Conservation (phyloP, 1,139 yeast species). For the Yamadazyma atmosphaerica region DNA sequence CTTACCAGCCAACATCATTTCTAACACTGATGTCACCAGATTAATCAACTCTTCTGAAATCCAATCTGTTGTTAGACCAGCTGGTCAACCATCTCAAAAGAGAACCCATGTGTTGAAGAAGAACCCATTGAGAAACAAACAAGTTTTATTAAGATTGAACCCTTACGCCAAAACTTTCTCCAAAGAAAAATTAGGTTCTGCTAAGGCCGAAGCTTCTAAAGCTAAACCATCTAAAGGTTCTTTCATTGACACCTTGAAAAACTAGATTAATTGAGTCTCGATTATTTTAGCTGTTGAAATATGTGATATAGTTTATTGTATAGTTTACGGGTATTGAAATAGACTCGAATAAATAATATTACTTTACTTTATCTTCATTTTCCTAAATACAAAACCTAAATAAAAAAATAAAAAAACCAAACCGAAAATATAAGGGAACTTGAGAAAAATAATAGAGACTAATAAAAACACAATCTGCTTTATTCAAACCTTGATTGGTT, state of each 20-base stretch:
- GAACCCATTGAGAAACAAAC: conserved; percentile 99
- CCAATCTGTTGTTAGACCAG: conserved; percentile 96
- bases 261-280: conserved; percentile 24
- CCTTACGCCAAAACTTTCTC: conserved; percentile 98
- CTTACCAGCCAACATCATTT: conserved; percentile 89
- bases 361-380: too few relatives aligned
- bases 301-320: not conserved
- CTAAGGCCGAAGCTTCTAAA: conserved; percentile 67
- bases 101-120: conserved; percentile 95
- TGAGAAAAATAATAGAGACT: too few relatives aligned
- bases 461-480: too few relatives aligned
- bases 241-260: conserved; percentile 66
- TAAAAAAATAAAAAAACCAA: too few relatives aligned
- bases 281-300: conserved; percentile 1
- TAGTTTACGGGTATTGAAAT: conserved; percentile 9
- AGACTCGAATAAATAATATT: conserved; percentile 1
- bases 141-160: conserved; percentile 96
- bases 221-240: conserved; percentile 72
- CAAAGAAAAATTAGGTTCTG: conserved; percentile 86
- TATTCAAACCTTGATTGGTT: too few relatives aligned
- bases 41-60: conserved; percentile 99
- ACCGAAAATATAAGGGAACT: conserved; percentile 2
- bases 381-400: too few relatives aligned
- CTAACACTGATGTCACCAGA: conserved; percentile 96
- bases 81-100: conserved; percentile 93